Conservation (phyloP, 768 basidiomycete species). For the Royoungia palumana region DNA sequence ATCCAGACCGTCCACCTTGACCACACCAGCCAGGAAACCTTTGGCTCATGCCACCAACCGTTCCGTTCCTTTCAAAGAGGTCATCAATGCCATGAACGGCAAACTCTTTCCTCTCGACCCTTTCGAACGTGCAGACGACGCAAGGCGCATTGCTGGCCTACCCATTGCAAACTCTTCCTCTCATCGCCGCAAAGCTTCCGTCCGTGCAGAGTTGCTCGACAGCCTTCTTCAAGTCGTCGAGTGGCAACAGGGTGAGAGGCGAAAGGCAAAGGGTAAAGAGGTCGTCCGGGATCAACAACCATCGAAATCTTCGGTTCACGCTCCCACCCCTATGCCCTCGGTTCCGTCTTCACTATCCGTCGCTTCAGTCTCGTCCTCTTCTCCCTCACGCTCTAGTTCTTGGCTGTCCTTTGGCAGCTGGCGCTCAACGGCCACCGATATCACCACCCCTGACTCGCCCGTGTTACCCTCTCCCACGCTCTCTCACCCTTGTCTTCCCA, state of each 20-base stretch:
- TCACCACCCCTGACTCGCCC: conserved; percentile 34
- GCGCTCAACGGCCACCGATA: conserved; percentile 37
- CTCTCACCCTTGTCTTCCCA: conserved; percentile 29
- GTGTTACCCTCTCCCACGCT: conserved; percentile 30
- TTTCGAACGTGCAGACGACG: conserved; percentile 31
- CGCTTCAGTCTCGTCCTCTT: conserved; percentile 25
- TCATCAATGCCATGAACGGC: conserved; percentile 56
- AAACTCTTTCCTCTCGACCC: conserved; percentile 48
- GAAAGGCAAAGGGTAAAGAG: conserved; percentile 39
- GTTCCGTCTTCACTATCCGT: conserved; percentile 23
- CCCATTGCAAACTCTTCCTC: conserved; percentile 12
- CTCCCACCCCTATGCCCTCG: conserved; percentile 16
- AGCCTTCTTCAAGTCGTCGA: conserved; percentile 43
- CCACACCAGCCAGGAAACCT: conserved; percentile 16
- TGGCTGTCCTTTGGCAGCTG: conserved; percentile 44
- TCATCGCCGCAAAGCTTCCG: conserved; percentile 19
- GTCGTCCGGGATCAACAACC: conserved; percentile 31
- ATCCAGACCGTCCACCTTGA: conserved; percentile 18
- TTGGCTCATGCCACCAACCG: conserved; percentile 22
- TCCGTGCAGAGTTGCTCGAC: conserved; percentile 39
- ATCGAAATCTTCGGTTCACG: conserved; percentile 4
- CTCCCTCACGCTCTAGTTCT: conserved; percentile 37
- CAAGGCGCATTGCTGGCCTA: conserved; percentile 28
- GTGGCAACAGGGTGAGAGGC: conserved; percentile 39
- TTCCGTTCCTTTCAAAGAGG: conserved; percentile 53